Percentiles rank a stretch among this genome's conserved stretches.
Conservation (phyloP, 73 alveolate genomes). For the Paramecium octaurelia region DNA sequence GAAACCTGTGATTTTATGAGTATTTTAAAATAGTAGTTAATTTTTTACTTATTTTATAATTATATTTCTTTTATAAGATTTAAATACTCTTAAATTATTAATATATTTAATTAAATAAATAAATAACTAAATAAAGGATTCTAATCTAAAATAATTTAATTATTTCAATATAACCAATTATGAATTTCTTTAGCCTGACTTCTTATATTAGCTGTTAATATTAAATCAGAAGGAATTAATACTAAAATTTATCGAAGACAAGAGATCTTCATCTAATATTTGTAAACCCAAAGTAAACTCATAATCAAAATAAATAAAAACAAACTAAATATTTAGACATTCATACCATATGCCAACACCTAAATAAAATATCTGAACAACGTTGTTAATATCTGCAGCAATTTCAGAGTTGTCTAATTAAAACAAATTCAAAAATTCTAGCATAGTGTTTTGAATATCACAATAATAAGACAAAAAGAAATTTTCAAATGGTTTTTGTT, state of each 20-base stretch:
- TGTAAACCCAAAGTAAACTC: neutral
- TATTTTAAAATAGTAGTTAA: neutral
- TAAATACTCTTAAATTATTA: too few species aligned
- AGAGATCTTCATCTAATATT: neutral
- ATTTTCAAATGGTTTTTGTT: neutral
- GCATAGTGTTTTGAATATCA: neutral
- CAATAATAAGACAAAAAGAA: neutral
- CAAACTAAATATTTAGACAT: neutral
- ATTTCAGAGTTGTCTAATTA: neutral
- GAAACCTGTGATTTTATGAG: neutral
- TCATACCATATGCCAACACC: constrained; percentile 2
- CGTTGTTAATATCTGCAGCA: neutral
- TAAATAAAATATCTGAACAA: neutral
- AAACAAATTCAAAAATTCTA: neutral
- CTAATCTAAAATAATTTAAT: neutral
- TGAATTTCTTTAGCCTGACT: constrained; percentile 19
- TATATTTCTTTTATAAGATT: too few species aligned
- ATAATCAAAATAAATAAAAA: neutral
- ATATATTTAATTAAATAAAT: too few species aligned
- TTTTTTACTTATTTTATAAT: too few species aligned
- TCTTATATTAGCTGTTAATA: constrained; percentile 8
- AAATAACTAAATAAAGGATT: too few species aligned
- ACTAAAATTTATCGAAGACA: neutral
- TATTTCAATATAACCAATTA: neutral
- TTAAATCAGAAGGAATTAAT: neutral